These are phyloP conservation scores for Wickerhamiella galacta DNA, from an alignment of 805 yeast genomes.

Conservation along the genomic window DNA sequence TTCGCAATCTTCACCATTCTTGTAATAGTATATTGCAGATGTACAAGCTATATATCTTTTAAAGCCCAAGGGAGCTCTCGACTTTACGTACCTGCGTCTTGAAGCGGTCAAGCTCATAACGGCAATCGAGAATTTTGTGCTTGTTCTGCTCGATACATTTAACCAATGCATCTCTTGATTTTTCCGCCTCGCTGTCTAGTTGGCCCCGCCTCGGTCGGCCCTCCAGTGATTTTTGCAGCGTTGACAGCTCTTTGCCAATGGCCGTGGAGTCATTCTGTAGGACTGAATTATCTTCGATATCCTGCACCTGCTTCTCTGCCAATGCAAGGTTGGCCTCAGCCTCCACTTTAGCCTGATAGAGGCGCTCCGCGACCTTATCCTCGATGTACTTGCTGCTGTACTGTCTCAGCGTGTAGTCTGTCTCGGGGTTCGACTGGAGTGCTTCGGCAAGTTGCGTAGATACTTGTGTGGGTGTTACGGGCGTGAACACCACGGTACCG, in stretches of 20 bases:
- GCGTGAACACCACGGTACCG: not conserved
- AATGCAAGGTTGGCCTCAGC: constrained; percentile 16
- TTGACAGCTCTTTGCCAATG: constrained; percentile 10
- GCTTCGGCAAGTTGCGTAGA: not conserved
- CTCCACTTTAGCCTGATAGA: constrained; percentile 18
- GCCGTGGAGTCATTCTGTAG: constrained; percentile 9
- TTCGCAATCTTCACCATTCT: no score
- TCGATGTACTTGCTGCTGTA: constrained; percentile 21
- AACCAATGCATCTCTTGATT: constrained; percentile 17
- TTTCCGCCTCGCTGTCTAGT: constrained; percentile 16
- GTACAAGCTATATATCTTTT: not conserved
- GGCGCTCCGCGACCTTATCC: constrained; percentile 21
- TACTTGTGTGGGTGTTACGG: constrained; percentile 1
- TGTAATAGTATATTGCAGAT: constrained; percentile 7
- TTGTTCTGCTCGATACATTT: constrained; percentile 19
- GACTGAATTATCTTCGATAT: constrained; percentile 9
- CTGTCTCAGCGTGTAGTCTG: constrained; percentile 22
- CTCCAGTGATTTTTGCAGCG: constrained; percentile 17
- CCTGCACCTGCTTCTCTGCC: constrained; percentile 8
- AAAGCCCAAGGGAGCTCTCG: constrained; percentile 1
- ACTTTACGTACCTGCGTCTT: constrained; percentile 4
- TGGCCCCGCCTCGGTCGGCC: constrained; percentile 19
- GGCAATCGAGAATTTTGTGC: constrained; percentile 20
- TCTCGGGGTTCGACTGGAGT: not conserved
- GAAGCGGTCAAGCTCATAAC: constrained; percentile 18